phyloP scores from a whole-genome alignment of 2,329 filamentous ascomycete species.

The Calonectria hongkongensis region DNA sequence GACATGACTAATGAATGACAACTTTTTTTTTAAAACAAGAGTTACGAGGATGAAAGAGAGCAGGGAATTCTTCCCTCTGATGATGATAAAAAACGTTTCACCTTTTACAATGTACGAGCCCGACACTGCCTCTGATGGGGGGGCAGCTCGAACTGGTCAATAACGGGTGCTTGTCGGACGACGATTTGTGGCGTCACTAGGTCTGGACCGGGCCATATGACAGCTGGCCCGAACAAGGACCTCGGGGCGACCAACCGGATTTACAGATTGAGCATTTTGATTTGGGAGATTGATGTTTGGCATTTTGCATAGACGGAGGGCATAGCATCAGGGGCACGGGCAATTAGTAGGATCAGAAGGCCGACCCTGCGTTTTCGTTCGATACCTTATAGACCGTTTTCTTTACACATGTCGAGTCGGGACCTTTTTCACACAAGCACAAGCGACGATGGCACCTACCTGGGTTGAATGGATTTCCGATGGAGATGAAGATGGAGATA shows the following conservation, averaged over 20 bases:
- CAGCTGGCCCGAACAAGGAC: slow-evolving; percentile 17
- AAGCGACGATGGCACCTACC: slow-evolving; percentile 41
- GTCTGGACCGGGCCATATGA: slow-evolving; percentile 23
- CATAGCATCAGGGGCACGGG: slow-evolving; percentile 46
- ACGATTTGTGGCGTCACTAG: slow-evolving; percentile 41
- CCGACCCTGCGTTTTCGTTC: slow-evolving; percentile 48
- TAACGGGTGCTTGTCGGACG: slow-evolving; percentile 39
- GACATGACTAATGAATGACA: slow-evolving; percentile 51
- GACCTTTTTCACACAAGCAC: slow-evolving; percentile 38
- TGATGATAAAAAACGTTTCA: slow-evolving; percentile 52
- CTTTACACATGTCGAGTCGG: slow-evolving; percentile 48
- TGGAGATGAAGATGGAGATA: neutral
- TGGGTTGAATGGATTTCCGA: neutral
- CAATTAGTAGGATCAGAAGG: slow-evolving; percentile 41
- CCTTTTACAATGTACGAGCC: slow-evolving; percentile 48
- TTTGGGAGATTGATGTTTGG: slow-evolving; percentile 50
- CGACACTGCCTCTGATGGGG: slow-evolving; percentile 47
- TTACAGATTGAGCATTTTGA: slow-evolving; percentile 46
- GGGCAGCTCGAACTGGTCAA: slow-evolving; percentile 39
- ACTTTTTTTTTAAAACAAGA: neutral
- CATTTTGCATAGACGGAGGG: slow-evolving; percentile 50
- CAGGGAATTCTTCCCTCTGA: slow-evolving; percentile 47
- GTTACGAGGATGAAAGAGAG: slow-evolving; percentile 51
- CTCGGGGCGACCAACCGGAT: slow-evolving; percentile 25
- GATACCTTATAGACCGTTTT: slow-evolving; percentile 58